Evolutionary conservation across 768 basidiomycete species (phyloP).

Genomic region (Phanerochaete sordida): DNA sequence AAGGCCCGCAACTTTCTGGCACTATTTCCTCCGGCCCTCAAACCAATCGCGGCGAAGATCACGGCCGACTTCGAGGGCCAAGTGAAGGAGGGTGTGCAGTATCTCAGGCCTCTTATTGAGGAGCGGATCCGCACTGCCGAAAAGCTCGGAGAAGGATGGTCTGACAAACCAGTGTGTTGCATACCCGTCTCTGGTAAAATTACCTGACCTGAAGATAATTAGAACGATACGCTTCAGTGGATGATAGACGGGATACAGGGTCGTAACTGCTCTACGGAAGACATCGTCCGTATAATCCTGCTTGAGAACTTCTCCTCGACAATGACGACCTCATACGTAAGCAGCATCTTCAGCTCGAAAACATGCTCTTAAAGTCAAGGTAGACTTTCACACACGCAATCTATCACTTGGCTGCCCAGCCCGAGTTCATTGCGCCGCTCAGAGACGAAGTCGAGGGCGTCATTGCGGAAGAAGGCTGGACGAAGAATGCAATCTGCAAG

Average conservation of each 20-base stretch:
- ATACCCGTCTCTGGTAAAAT: neutral
- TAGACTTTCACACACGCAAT: conserved; percentile 24
- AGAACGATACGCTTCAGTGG: conserved; percentile 19
- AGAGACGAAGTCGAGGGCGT: conserved; percentile 29
- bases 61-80: conserved; percentile 23
- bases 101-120: conserved; percentile 4
- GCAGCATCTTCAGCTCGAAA: neutral
- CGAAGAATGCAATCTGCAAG: conserved; percentile 24
- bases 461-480: conserved; percentile 21
- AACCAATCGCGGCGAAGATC: too few species aligned
- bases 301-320: conserved; percentile 19
- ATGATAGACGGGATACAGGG: conserved; percentile 10
- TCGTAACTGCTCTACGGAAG: neutral
- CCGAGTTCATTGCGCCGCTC: conserved; percentile 23
- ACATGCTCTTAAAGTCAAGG: neutral
- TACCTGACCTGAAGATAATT: neutral
- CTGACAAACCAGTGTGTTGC: conserved; percentile 7
- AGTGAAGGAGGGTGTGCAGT: neutral
- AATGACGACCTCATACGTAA: conserved; percentile 12
- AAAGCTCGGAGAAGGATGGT: conserved; percentile 3
- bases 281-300: conserved; percentile 2
- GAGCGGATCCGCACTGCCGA: conserved; percentile 10
- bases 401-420: conserved; percentile 26
- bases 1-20: too few species aligned
- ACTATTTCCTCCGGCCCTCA: too few species aligned